These are phyloP conservation scores for Puccinia coronata DNA, from an alignment of 1,284 basidiomycete species.

Conservation along the genomic window DNA sequence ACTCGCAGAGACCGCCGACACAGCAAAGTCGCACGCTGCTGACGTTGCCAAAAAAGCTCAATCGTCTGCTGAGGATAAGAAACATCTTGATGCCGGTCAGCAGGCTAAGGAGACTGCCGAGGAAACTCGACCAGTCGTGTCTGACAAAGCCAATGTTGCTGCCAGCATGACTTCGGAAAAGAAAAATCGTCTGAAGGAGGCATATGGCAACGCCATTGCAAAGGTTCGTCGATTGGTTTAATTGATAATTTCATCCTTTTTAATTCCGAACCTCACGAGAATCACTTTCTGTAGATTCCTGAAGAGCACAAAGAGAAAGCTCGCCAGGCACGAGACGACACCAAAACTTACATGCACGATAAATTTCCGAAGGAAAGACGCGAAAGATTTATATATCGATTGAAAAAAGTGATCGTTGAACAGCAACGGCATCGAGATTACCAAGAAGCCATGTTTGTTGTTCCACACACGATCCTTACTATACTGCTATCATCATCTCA, in stretches of 20 bases:
- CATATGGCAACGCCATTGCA: constrained; percentile 39
- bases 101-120: constrained; percentile 41
- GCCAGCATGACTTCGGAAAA: constrained; percentile 29
- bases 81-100: constrained; percentile 51
- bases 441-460: constrained; percentile 62
- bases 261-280: background rate
- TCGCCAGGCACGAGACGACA: constrained; percentile 56
- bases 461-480: background rate
- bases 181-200: constrained; percentile 43
- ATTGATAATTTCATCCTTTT: background rate
- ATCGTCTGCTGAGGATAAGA: constrained; percentile 23
- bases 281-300: constrained; percentile 54
- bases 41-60: constrained; percentile 28
- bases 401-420: constrained; percentile 84
- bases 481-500: background rate
- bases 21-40: constrained; percentile 18
- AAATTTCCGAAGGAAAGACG: constrained; percentile 84
- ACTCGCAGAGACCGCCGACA: constrained; percentile 8
- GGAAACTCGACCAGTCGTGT: constrained; percentile 24
- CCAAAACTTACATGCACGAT: constrained; percentile 67
- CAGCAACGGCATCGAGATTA: constrained; percentile 91
- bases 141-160: constrained; percentile 46
- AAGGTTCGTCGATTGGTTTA: constrained; percentile 1
- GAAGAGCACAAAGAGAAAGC: constrained; percentile 57
- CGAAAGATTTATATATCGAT: constrained; percentile 76